phyloP scores from a whole-genome alignment of 1,284 basidiomycete species.

The Ceratobasidium papillatum region DNA sequence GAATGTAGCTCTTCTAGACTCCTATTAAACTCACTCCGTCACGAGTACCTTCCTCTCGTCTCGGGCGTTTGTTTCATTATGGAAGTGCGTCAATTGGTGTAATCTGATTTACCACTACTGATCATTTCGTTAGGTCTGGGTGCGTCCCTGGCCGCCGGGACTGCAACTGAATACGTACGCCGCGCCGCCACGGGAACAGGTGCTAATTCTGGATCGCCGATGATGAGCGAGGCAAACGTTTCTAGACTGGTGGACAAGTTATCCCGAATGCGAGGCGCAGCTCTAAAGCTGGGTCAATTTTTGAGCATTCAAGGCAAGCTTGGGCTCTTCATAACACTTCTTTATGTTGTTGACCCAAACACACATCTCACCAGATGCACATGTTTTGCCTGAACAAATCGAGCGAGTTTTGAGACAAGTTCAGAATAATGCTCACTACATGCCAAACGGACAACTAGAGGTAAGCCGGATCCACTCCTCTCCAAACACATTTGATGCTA shows the following conservation, averaged over 20 bases:
- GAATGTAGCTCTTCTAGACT: conserved; percentile 29
- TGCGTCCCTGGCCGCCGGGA: conserved; percentile 56
- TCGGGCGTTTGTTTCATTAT: conserved; percentile 91
- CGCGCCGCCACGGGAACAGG: conserved; percentile 50
- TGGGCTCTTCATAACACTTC: not conserved
- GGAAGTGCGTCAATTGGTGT: conserved; percentile 73
- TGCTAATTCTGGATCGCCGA: conserved; percentile 53
- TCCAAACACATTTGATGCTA: not conserved
- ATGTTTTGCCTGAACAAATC: conserved; percentile 87
- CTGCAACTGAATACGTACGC: conserved; percentile 56
- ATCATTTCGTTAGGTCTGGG: conserved; percentile 64
- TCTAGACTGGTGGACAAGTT: conserved; percentile 91
- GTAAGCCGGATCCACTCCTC: conserved; percentile 53
- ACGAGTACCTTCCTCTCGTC: conserved; percentile 85
- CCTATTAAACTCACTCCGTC: conserved; percentile 73
- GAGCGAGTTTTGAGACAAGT: conserved; percentile 91
- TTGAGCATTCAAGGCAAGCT: conserved; percentile 91
- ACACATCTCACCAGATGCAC: conserved; percentile 67
- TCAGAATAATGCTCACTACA: conserved; percentile 96
- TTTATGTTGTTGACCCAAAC: not conserved
- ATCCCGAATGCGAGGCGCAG: conserved; percentile 94
- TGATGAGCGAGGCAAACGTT: conserved; percentile 91
- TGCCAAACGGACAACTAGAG: conserved; percentile 99
- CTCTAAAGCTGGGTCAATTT: conserved; percentile 96
- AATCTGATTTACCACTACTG: not conserved